Percentiles rank a stretch among this genome's conserved stretches.
phyloP scores from a whole-genome alignment of 1,139 yeast species.

The Sugiyamaella xylanicola region DNA sequence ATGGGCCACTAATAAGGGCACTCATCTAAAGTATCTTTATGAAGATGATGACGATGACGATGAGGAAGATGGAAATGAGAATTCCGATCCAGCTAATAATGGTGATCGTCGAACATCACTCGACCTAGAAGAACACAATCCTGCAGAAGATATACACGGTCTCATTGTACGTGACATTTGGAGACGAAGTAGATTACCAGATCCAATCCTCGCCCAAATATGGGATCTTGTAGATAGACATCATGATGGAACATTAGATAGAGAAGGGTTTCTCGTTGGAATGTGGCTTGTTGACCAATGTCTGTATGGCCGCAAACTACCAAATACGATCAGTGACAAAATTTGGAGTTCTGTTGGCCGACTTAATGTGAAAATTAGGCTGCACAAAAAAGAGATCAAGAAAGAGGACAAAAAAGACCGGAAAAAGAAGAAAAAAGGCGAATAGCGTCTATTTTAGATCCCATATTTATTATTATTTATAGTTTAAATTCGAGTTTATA shows the following conservation, averaged over 20 bases:
- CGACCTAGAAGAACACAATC: conserved; percentile 6
- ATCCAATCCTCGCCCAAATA: conserved; percentile 61
- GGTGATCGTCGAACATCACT: conserved; percentile 6
- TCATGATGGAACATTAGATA: conserved; percentile 73
- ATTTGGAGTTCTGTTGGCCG: conserved; percentile 47
- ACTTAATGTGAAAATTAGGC: conserved; percentile 42
- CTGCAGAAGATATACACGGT: conserved; percentile 56
- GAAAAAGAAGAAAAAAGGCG: conserved; percentile 14
- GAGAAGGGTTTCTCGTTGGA: conserved; percentile 84
- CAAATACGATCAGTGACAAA: conserved; percentile 51
- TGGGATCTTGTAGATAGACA: conserved; percentile 82
- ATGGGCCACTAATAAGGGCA: conserved; percentile 86
- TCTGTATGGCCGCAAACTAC: conserved; percentile 88
- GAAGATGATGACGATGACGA: conserved; percentile 48
- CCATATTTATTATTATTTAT: not conserved
- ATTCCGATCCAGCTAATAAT: conserved; percentile 5
- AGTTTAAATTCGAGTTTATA: too few species aligned
- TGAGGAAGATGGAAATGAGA: conserved; percentile 54
- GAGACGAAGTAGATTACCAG: conserved; percentile 72
- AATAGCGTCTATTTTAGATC: conserved; percentile 44
- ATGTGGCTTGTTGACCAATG: conserved; percentile 97
- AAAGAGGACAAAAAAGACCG: conserved; percentile 20
- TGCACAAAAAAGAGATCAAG: conserved; percentile 26
- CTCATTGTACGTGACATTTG: conserved; percentile 76
- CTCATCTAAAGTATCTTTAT: conserved; percentile 49